Base-by-base conservation (phyloP, 352 stramenopile genomes). In the Pythium biforme region DNA sequence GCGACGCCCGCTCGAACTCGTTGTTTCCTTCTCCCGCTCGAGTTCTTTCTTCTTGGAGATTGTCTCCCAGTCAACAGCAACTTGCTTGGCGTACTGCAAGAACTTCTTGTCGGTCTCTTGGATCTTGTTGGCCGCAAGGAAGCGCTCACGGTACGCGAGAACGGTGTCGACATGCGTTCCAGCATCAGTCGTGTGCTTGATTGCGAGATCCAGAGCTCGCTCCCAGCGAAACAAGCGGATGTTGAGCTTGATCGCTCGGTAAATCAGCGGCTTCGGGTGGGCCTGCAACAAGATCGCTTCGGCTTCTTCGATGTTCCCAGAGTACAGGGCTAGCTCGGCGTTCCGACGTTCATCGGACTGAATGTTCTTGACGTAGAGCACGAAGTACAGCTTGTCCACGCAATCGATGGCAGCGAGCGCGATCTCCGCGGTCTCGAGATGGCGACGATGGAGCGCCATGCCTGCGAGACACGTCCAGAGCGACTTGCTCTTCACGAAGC, bases 181-280 rank as follows among this genome's bases (percentile, higher is more conserved):
- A 19, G 81, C 85, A 29, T 90, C 77, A 1, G 76, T 90, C 31
- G 86, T 95, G 79, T 97, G 80, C 62, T 96, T 94, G 45, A 97
- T 83, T 6, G 92, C 90, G 5, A 98, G 65, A 25, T 97, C 85
- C 47, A 97, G 65, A 2, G 92, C 92, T 19, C 88, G 74, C 40
- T 94, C 77, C 89, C 88, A 98, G 34, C 88, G 86, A 66, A 96
- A 97, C 11, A 97, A 66, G 11, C 88, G 75, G 40, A 97, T 71
- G 64, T 98, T 98, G 60, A 98, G 75, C 68, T 98, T 98, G 69
- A 98, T 97, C 25, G 92, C 90, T 45, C 92, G 86, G 61, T 98
- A 97, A 11, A 97, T 63, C 1, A 98, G 77, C 51, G 92, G 90
- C 39, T 72, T 82, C 1, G 90, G 92, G 33, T 89, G 87, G 0